Conservation (phyloP, 2,329 filamentous ascomycete genomes). For the Parastagonospora nodorum region DNA sequence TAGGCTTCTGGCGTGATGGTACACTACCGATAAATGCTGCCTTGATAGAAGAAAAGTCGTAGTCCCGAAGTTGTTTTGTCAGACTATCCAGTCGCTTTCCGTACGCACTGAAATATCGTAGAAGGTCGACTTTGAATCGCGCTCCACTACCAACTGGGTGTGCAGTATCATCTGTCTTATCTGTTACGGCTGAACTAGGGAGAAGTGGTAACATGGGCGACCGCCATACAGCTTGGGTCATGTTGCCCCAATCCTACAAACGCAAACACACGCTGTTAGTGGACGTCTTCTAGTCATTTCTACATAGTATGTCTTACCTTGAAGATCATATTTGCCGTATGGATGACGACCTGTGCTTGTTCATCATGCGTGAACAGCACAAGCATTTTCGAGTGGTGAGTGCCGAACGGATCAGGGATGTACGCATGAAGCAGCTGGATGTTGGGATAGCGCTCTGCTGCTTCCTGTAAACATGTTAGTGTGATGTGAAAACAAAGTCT, state of each 20-base stretch:
- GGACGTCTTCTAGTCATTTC: background rate
- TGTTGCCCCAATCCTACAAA: slow-evolving; percentile 78
- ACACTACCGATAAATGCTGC: slow-evolving; percentile 79
- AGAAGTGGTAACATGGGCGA: slow-evolving; percentile 70
- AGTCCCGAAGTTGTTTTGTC: slow-evolving; percentile 60
- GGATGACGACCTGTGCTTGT: slow-evolving; percentile 77
- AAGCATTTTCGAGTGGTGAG: slow-evolving; percentile 86
- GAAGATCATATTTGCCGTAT: slow-evolving; percentile 86
- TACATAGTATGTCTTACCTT: background rate
- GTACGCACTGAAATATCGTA: slow-evolving; percentile 75
- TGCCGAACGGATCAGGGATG: slow-evolving; percentile 84
- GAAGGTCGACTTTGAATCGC: slow-evolving; percentile 76
- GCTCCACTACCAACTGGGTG: slow-evolving; percentile 63
- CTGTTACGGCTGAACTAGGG: slow-evolving; percentile 5
- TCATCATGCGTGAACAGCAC: slow-evolving; percentile 79
- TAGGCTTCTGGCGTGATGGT: slow-evolving; percentile 67
- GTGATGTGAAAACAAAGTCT: background rate
- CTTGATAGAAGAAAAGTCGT: slow-evolving; percentile 72
- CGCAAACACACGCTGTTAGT: background rate
- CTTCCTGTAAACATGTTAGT: slow-evolving; percentile 55
- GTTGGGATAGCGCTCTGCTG: slow-evolving; percentile 67
- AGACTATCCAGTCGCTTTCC: slow-evolving; percentile 63
- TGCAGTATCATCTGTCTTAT: background rate
- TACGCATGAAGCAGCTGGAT: slow-evolving; percentile 73
- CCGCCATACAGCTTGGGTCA: slow-evolving; percentile 83